A percentile compares a stretch with the other conserved stretches of the same genome.
Conservation (phyloP, 805 yeast genomes). For the Kodamaea fukazawae region DNA sequence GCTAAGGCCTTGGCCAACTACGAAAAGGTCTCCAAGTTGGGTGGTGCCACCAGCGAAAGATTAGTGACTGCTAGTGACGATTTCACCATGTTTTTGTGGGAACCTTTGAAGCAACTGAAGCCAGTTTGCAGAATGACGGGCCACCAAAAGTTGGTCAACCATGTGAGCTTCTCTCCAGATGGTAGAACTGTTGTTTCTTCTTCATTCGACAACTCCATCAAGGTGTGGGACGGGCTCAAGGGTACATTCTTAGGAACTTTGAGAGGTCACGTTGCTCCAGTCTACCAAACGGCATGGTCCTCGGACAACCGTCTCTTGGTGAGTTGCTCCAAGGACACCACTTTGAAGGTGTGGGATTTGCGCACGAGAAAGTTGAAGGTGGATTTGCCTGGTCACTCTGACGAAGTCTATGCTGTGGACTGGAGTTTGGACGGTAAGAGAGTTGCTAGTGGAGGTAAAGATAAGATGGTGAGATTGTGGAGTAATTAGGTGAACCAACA, state of each 20-base stretch:
- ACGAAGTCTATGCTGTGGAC: slow-evolving; percentile 95
- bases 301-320: slow-evolving; percentile 89
- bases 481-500: slow-evolving; percentile 50
- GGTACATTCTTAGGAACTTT: slow-evolving; percentile 89
- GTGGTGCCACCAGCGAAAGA: slow-evolving; percentile 61
- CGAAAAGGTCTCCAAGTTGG: slow-evolving; percentile 59
- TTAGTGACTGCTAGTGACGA: slow-evolving; percentile 96
- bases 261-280: slow-evolving; percentile 97
- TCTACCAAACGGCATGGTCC: slow-evolving; percentile 97
- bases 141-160: slow-evolving; percentile 94
- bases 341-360: slow-evolving; percentile 94
- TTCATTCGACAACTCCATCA: slow-evolving; percentile 92
- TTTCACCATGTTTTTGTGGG: slow-evolving; percentile 97
- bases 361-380: slow-evolving; percentile 77
- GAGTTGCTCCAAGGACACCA: slow-evolving; percentile 93
- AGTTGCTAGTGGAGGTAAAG: slow-evolving; percentile 98
- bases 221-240: slow-evolving; percentile 92
- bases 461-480: slow-evolving; percentile 92
- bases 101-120: slow-evolving; percentile 73
- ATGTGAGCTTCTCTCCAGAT: slow-evolving; percentile 93
- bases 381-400: slow-evolving; percentile 94
- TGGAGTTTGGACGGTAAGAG: slow-evolving; percentile 95
- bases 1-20: slow-evolving; percentile 57
- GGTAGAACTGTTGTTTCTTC: slow-evolving; percentile 88
- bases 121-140: slow-evolving; percentile 96